Evolutionary conservation across 2,329 filamentous ascomycete species (phyloP), one percentile per base, ranked within the genome.

Genomic region (Trichoderma sp.): DNA sequence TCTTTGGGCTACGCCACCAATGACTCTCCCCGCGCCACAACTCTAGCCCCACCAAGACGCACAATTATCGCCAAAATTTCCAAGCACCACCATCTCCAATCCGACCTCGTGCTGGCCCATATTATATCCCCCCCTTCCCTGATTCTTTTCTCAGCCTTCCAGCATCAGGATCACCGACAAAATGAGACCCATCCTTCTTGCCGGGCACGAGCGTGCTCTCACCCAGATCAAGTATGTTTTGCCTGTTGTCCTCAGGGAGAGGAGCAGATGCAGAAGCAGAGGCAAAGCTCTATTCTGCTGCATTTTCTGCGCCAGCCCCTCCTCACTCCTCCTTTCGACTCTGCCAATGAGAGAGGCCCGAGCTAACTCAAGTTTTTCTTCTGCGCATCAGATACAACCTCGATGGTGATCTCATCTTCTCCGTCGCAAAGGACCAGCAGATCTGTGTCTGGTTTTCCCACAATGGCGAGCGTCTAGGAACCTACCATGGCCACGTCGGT

Each of bases 321-420:
- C 30, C 59, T 24, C 34, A 13, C 55, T 30, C 8, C 68, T 65
- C 69, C 32, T 64, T 39, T 14, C 43, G 32, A 21, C 34, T 28
- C 54, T 32, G 13, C 63, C 63, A 49, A 55, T 49, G 37, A 28
- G 52, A 54, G 49, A 54, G 49, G 49, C 37, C 24, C 28, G 60
- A 39, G 65, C 68, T 70, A 54, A 70, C 65, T 49, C 18, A 51
- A 59, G 28, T 49, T 54, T 54, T 49, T 43, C 34, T 43, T 43
- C 32, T 59, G 37, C 65, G 8, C 56, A 66, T 59, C 70, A 93
- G 91, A 80, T 97, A 93, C 85, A 96, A 94, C 83, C 89, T 89
- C 82, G 96, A 99, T 84, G 96, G 96, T 83, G 96, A 99, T 80
- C 88, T 98, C 74, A 90, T 98, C 80, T 97, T 98, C 86, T 97